Conservation (phyloP, 2,329 filamentous ascomycete species). For the Rhynchosporium graminicola region DNA sequence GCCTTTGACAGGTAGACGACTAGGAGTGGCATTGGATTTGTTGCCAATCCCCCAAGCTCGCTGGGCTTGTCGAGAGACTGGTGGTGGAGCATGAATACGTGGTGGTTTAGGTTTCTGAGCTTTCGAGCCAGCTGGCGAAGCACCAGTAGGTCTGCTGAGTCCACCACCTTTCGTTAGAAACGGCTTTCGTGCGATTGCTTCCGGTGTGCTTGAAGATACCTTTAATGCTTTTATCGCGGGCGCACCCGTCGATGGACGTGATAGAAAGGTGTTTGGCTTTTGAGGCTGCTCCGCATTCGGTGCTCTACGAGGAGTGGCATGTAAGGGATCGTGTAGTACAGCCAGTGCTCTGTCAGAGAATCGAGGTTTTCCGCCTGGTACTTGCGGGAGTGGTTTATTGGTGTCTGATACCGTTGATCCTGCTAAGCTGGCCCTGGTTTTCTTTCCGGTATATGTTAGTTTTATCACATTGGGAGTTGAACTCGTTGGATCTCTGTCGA, state of each 20-base stretch:
- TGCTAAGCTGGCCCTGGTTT: background rate
- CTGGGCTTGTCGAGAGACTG: background rate
- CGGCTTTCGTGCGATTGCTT: background rate
- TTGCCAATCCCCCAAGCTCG: background rate
- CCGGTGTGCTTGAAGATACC: background rate
- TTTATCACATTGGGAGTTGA: too few species aligned
- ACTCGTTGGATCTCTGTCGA: background rate
- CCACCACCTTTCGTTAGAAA: background rate
- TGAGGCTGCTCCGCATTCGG: background rate
- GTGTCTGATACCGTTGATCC: background rate
- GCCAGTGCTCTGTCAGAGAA: background rate
- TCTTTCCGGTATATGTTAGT: too few species aligned
- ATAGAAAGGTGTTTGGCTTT: background rate
- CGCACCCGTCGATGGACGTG: background rate
- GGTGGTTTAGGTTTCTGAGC: background rate
- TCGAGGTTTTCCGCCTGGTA: background rate
- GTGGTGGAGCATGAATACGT: background rate
- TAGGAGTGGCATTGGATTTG: background rate
- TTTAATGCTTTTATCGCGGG: background rate
- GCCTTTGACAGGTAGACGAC: background rate
- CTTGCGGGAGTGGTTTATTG: slow-evolving; percentile 1
- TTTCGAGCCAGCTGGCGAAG: background rate
- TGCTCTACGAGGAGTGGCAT: background rate
- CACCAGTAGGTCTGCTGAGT: background rate
- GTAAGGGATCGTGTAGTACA: background rate